Evolutionary conservation across 2,329 filamentous ascomycete species (phyloP).

Genomic region (Colletotrichum sublineola): DNA sequence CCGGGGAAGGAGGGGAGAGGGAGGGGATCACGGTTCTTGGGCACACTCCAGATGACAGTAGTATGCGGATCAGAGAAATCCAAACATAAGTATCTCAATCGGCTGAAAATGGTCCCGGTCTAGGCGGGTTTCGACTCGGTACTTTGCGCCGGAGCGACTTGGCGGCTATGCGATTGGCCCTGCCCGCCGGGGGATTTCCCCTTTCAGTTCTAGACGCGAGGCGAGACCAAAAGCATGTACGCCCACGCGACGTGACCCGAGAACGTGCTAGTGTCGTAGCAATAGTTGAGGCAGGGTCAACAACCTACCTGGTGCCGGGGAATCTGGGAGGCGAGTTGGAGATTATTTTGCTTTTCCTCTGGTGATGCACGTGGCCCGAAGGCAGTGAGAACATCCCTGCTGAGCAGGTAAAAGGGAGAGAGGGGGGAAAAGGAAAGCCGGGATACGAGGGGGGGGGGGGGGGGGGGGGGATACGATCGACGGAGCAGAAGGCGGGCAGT

Average conservation of each 20-base stretch:
- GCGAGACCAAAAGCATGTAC: constrained; percentile 34
- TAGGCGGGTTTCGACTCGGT: constrained; percentile 29
- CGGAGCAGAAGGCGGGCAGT: too few relatives aligned
- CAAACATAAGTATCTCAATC: not conserved
- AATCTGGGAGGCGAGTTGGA: not conserved
- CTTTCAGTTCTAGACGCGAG: constrained; percentile 41
- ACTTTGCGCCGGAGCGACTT: constrained; percentile 37
- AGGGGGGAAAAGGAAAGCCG: too few relatives aligned
- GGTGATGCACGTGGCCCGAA: not conserved
- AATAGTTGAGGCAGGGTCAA: too few relatives aligned
- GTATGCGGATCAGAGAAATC: not conserved
- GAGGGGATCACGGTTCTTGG: not conserved
- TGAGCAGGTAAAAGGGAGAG: too few relatives aligned
- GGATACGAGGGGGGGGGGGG: not conserved
- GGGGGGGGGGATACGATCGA: not conserved
- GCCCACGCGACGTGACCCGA: constrained; percentile 34
- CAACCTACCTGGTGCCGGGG: too few relatives aligned
- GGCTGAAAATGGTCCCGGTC: not conserved
- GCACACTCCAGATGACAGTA: not conserved
- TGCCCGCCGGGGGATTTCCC: constrained; percentile 35
- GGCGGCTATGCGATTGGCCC: constrained; percentile 37
- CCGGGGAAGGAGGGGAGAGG: constrained; percentile 37
- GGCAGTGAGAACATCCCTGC: not conserved
- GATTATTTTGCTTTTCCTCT: not conserved
- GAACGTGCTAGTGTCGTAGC: constrained; percentile 4